Conservation (phyloP, 495 filamentous ascomycete species). For the Rhypophila decipiens region DNA sequence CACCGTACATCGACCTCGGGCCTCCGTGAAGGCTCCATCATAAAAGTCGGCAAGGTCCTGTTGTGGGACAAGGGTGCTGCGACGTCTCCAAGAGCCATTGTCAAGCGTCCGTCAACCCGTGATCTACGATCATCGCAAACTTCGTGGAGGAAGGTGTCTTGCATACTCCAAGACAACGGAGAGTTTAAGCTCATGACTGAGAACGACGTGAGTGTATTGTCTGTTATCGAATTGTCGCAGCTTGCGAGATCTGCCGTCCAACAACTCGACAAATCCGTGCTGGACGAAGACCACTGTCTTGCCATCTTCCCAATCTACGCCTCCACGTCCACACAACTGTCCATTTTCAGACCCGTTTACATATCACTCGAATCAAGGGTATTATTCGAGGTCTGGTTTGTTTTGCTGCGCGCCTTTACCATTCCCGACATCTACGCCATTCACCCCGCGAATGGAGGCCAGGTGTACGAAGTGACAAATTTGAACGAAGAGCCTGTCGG, state of each 20-base stretch:
- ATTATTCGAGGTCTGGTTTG: slow-evolving; percentile 95
- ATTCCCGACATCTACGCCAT: slow-evolving; percentile 84
- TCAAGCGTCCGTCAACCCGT: slow-evolving; percentile 41
- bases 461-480: slow-evolving; percentile 34
- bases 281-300: slow-evolving; percentile 91
- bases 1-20: slow-evolving; percentile 56
- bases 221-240: slow-evolving; percentile 81
- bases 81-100: slow-evolving; percentile 47
- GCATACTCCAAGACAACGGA: slow-evolving; percentile 91
- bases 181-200: slow-evolving; percentile 88
- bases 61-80: slow-evolving; percentile 71
- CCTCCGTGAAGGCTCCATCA: slow-evolving; percentile 76
- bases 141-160: slow-evolving; percentile 81
- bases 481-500: slow-evolving; percentile 31
- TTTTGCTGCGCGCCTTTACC: slow-evolving; percentile 84
- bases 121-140: slow-evolving; percentile 33
- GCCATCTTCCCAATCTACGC: slow-evolving; percentile 83
- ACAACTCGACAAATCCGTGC: slow-evolving; percentile 79
- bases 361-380: slow-evolving; percentile 81
- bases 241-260: slow-evolving; percentile 86
- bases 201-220: slow-evolving; percentile 68
- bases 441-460: slow-evolving; percentile 27
- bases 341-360: slow-evolving; percentile 68
- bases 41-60: slow-evolving; percentile 93
- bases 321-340: slow-evolving; percentile 54